Percentiles rank a stretch among this genome's conserved stretches.
Conservation (phyloP, 2,329 filamentous ascomycete genomes). For the Zymoseptoria crescenta region DNA sequence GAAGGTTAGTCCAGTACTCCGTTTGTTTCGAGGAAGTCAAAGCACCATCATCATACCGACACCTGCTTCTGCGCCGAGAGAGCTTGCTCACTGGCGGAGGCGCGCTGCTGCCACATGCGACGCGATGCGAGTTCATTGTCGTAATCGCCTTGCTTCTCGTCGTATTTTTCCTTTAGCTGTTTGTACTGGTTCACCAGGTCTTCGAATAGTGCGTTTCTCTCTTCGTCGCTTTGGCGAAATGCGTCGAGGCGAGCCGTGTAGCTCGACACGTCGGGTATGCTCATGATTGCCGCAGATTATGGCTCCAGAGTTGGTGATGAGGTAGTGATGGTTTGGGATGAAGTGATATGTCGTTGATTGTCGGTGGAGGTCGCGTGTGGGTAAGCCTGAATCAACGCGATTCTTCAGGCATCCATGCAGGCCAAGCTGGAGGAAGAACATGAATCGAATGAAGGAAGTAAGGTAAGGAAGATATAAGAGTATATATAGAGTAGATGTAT, state of each 20-base stretch:
- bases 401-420: background rate
- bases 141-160: conserved; percentile 29
- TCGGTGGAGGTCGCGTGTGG: background rate
- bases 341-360: background rate
- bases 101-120: conserved; percentile 29
- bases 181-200: conserved; percentile 28
- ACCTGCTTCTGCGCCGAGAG: conserved; percentile 19
- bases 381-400: background rate
- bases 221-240: conserved; percentile 26
- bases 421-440: background rate
- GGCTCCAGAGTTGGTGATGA: background rate
- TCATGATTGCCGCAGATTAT: background rate
- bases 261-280: background rate
- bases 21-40: background rate
- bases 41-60: conserved; percentile 14
- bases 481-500: background rate
- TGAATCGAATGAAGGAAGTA: background rate
- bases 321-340: background rate
- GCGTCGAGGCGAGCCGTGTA: conserved; percentile 24
- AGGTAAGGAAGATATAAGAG: background rate
- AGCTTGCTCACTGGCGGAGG: conserved; percentile 14
- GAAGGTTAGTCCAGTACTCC: background rate
- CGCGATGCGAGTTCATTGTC: conserved; percentile 31
- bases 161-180: conserved; percentile 26
- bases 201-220: conserved; percentile 25